Conservation (phyloP, 225 moss, liverwort and hornwort species). For the Antitrichia curtipendula region DNA sequence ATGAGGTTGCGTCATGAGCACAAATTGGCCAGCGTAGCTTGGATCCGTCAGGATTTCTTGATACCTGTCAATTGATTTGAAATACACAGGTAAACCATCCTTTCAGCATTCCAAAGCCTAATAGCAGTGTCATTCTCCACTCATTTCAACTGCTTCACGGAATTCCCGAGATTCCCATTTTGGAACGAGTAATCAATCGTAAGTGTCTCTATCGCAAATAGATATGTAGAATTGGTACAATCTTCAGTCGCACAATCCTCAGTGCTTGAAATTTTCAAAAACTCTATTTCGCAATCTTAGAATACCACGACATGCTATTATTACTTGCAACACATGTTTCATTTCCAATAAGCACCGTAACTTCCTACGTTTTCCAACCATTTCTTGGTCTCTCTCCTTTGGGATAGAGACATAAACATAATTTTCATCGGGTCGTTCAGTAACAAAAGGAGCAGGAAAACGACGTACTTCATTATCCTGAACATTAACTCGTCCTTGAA, state of each 20-base stretch:
- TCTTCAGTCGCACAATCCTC: not conserved
- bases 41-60: constrained; percentile 98
- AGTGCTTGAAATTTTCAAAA: not conserved
- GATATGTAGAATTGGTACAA: not conserved
- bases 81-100: not conserved
- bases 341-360: not conserved
- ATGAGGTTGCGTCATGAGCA: constrained; percentile 96
- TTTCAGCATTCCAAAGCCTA: not conserved
- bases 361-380: not conserved
- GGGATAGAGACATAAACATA: not conserved
- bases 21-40: constrained; percentile 96
- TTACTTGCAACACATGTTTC: not conserved
- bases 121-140: not conserved
- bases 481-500: not conserved
- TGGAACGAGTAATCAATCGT: not conserved
- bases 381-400: not conserved
- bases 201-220: not conserved
- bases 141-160: not conserved
- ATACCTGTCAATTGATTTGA: constrained; percentile 38
- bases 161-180: not conserved
- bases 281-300: too few species aligned
- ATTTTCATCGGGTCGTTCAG: not conserved
- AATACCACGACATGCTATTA: not conserved
- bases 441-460: not conserved
- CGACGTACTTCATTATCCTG: not conserved